A percentile compares a stretch with the other conserved stretches of the same genome.
Conservation (phyloP, 2,329 filamentous ascomycete species). For the Aspergillus tanneri region DNA sequence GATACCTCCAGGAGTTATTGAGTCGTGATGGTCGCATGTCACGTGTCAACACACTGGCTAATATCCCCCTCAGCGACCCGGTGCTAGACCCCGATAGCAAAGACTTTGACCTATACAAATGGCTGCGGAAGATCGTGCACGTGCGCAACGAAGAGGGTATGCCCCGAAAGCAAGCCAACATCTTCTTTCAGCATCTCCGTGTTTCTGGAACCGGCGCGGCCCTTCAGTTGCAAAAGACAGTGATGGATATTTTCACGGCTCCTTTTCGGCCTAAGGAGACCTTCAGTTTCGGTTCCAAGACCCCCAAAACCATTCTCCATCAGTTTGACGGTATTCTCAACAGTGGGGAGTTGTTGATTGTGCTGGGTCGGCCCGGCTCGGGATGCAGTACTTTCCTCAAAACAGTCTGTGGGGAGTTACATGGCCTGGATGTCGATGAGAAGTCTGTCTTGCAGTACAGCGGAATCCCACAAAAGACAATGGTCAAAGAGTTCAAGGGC, state of each 20-base stretch:
- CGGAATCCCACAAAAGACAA: slow-evolving; percentile 46
- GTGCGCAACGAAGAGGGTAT: slow-evolving; percentile 5
- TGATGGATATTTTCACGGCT: slow-evolving; percentile 19
- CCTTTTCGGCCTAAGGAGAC: slow-evolving; percentile 20
- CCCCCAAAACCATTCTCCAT: slow-evolving; percentile 52
- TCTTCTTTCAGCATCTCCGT: slow-evolving; percentile 25
- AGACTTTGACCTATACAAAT: slow-evolving; percentile 11
- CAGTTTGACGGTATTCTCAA: slow-evolving; percentile 58
- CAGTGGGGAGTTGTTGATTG: slow-evolving; percentile 52
- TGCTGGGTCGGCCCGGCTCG: slow-evolving; percentile 48
- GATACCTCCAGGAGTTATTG: too few species aligned
- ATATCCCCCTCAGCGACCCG: slow-evolving; percentile 5
- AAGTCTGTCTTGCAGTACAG: slow-evolving; percentile 77
- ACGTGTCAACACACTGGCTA: too few species aligned
- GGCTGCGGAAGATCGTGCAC: slow-evolving; percentile 2
- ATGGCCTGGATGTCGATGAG: slow-evolving; percentile 70
- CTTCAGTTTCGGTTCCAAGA: slow-evolving; percentile 15
- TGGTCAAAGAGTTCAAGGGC: slow-evolving; percentile 39
- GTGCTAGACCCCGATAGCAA: slow-evolving; percentile 6
- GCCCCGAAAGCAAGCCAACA: slow-evolving; percentile 13
- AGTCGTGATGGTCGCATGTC: too few species aligned
- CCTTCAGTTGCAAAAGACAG: slow-evolving; percentile 26
- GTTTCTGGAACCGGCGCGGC: slow-evolving; percentile 29
- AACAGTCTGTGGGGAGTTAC: slow-evolving; percentile 75
- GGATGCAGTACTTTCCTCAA: slow-evolving; percentile 78